Conservation (phyloP, 495 filamentous ascomycete species). For the Neurospora sp. region DNA sequence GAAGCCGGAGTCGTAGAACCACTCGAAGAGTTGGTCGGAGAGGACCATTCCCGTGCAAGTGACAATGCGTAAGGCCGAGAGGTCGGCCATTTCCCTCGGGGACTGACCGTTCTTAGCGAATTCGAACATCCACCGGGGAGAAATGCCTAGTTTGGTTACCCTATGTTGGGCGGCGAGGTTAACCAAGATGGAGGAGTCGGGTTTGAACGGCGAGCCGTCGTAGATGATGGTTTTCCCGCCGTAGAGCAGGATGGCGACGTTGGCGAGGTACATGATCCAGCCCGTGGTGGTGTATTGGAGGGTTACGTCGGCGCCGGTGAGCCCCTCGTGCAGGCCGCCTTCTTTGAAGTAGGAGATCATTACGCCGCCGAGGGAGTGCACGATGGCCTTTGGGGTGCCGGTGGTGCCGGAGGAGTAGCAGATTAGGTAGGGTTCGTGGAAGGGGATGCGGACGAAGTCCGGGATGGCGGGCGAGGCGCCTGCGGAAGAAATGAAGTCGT, state of each 20-base stretch:
- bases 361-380: constrained; percentile 56
- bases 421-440: constrained; percentile 61
- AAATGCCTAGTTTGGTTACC: constrained; percentile 55
- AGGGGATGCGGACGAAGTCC: constrained; percentile 48
- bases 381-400: constrained; percentile 66
- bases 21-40: constrained; percentile 60
- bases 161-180: constrained; percentile 47
- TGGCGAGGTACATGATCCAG: constrained; percentile 76
- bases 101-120: constrained; percentile 47
- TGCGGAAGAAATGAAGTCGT: constrained; percentile 38
- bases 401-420: constrained; percentile 67
- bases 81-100: constrained; percentile 51
- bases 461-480: constrained; percentile 27
- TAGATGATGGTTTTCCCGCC: constrained; percentile 56
- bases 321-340: constrained; percentile 46
- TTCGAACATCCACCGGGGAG: constrained; percentile 65
- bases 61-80: constrained; percentile 48
- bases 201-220: constrained; percentile 69
- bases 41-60: constrained; percentile 72
- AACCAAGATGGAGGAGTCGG: constrained; percentile 50
- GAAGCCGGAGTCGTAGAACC: constrained; percentile 77
- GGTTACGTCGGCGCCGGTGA: constrained; percentile 35
- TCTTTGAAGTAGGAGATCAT: constrained; percentile 53
- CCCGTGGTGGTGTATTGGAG: constrained; percentile 58
- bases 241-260: constrained; percentile 40